Conservation (phyloP, 208 protist genomes). For the Crithidia sp. region DNA sequence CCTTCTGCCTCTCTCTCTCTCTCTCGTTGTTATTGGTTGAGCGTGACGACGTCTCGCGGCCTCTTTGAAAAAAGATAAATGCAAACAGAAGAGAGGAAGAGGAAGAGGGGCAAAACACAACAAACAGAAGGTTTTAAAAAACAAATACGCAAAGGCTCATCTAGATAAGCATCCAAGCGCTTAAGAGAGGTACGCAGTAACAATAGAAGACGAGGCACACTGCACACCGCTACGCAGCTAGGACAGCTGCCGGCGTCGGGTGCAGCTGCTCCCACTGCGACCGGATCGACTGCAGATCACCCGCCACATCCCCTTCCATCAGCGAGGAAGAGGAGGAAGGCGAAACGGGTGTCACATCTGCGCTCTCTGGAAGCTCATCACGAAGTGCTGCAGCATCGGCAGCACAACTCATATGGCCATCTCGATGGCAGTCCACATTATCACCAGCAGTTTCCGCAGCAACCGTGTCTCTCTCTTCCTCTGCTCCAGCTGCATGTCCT, state of each 20-base stretch:
- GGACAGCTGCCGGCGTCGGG: not conserved
- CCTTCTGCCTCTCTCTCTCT: too few relatives aligned
- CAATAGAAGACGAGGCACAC: not conserved
- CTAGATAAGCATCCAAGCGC: too few relatives aligned
- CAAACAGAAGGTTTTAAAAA: too few relatives aligned
- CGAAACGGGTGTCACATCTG: not conserved
- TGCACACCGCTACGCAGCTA: not conserved
- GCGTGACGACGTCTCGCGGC: too few relatives aligned
- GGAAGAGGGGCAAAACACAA: too few relatives aligned
- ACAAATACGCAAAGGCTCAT: too few relatives aligned
- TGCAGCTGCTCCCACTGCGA: constrained; percentile 10
- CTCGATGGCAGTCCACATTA: not conserved
- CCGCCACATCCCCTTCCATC: constrained; percentile 9
- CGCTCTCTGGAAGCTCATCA: not conserved
- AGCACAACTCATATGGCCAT: not conserved
- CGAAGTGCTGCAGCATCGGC: not conserved
- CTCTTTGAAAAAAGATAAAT: too few relatives aligned
- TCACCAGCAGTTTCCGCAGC: not conserved
- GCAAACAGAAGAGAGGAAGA: too few relatives aligned
- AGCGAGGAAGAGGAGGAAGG: not conserved
- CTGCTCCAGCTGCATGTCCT: not conserved
- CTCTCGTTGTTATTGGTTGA: too few relatives aligned
- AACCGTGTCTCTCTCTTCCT: not conserved
- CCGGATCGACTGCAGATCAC: constrained; percentile 7
- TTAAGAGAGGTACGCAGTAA: too few relatives aligned